Conservation (phyloP, 139 green algal species). For the Ettlia oleoabundans region DNA sequence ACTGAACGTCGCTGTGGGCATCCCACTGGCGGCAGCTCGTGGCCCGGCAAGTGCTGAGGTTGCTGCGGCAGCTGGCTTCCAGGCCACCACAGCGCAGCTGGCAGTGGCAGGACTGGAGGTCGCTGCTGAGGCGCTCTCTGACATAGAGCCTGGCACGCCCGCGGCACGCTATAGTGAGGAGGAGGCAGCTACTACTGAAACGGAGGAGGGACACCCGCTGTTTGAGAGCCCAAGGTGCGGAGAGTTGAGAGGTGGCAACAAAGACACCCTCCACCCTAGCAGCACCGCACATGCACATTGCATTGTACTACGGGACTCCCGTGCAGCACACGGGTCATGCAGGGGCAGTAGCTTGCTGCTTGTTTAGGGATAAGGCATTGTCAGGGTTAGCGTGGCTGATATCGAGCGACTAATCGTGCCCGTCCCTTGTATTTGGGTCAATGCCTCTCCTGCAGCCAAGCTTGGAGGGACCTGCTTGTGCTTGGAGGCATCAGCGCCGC, state of each 20-base stretch:
- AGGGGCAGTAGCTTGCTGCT: too few species aligned
- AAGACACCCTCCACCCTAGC: too few species aligned
- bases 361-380: too few species aligned
- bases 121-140: not conserved
- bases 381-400: too few species aligned
- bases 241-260: too few species aligned
- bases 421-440: too few species aligned
- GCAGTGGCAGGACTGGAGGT: not conserved
- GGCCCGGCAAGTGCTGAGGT: not conserved
- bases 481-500: slow-evolving; percentile 1
- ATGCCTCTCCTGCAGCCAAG: too few species aligned
- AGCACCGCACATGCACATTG: too few species aligned
- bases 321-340: too few species aligned
- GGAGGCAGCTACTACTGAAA: not conserved
- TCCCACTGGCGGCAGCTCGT: not conserved
- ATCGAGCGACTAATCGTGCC: too few species aligned
- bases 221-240: slow-evolving; percentile 3
- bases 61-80: not conserved
- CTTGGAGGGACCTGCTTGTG: slow-evolving; percentile 17
- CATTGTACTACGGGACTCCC: too few species aligned
- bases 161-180: not conserved
- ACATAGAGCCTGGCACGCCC: slow-evolving; percentile 4
- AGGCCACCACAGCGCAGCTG: not conserved
- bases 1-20: not conserved
- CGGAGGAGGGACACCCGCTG: not conserved